Percentiles rank a stretch among this genome's conserved stretches.
Conservation (phyloP, 108 stramenopile genomes). For the Craspedostauros australis region DNA sequence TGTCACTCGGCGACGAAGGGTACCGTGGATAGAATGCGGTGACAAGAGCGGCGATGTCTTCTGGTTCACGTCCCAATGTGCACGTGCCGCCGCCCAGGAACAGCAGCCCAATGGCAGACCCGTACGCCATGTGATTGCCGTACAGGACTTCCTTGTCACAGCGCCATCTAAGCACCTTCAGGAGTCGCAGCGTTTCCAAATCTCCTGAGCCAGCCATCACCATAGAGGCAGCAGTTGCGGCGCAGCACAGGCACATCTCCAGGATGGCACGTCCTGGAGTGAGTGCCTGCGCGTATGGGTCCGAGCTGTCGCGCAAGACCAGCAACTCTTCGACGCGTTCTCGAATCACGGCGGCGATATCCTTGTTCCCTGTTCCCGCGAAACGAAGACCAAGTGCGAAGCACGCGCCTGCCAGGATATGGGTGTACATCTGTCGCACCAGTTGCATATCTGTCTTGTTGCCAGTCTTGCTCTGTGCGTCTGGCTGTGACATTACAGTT, state of each 20-base stretch:
- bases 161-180: constrained; percentile 87
- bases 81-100: constrained; percentile 92
- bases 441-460: constrained; percentile 83
- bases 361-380: constrained; percentile 82
- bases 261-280: constrained; percentile 74
- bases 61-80: constrained; percentile 82
- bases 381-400: constrained; percentile 88
- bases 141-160: constrained; percentile 77
- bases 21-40: constrained; percentile 91
- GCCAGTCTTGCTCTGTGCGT: constrained; percentile 64
- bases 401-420: constrained; percentile 90
- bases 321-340: constrained; percentile 62
- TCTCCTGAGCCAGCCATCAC: constrained; percentile 97
- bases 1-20: constrained; percentile 77
- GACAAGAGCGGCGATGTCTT: constrained; percentile 90
- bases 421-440: constrained; percentile 86
- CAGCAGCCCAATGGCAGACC: constrained; percentile 87
- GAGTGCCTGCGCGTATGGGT: constrained; percentile 54
- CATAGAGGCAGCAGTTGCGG: constrained; percentile 83
- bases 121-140: constrained; percentile 91
- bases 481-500: neutral
- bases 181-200: constrained; percentile 71
- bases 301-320: constrained; percentile 65
- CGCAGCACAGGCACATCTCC: constrained; percentile 83
- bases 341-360: constrained; percentile 61